These are phyloP conservation scores for Phytophthora fragariaefolia DNA, from an alignment of 352 stramenopile genomes.

Conservation along the genomic window DNA sequence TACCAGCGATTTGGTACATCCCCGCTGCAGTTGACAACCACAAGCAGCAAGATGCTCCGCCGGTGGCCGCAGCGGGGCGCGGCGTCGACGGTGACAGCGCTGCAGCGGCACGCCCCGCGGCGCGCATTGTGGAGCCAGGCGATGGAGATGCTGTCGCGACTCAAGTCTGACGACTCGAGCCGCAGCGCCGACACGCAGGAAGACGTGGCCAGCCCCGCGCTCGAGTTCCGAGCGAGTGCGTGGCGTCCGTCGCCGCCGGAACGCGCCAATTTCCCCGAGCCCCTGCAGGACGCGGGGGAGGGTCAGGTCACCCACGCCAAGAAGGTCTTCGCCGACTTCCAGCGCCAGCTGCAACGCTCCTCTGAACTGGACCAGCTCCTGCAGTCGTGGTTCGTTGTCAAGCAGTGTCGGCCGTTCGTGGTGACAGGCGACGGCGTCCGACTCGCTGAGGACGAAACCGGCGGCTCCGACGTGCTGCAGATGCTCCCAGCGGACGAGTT, in stretches of 20 bases:
- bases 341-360: slow-evolving; percentile 2
- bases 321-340: slow-evolving; percentile 6
- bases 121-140: slow-evolving; percentile 13
- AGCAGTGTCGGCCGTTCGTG: slow-evolving; percentile 16
- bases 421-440: slow-evolving; percentile 6
- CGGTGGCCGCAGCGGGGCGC: neutral
- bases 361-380: slow-evolving; percentile 7
- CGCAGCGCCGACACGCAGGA: neutral
- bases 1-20: neutral
- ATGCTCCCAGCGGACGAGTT: slow-evolving; percentile 15
- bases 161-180: neutral
- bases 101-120: neutral
- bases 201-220: neutral
- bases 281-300: neutral
- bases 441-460: slow-evolving; percentile 2
- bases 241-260: neutral
- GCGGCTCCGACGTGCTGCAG: slow-evolving; percentile 2
- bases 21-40: neutral
- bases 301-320: neutral
- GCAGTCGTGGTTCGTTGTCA: slow-evolving; percentile 15
- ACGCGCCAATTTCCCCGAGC: slow-evolving; percentile 2
- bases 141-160: slow-evolving; percentile 1
- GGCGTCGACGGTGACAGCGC: neutral
- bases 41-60: slow-evolving; percentile 5
- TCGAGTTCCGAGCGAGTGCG: neutral